Percentiles rank a stretch among this genome's conserved stretches.
Evolutionary conservation across 2,329 filamentous ascomycete species (phyloP).

Genomic region (Colletotrichum sp.): DNA sequence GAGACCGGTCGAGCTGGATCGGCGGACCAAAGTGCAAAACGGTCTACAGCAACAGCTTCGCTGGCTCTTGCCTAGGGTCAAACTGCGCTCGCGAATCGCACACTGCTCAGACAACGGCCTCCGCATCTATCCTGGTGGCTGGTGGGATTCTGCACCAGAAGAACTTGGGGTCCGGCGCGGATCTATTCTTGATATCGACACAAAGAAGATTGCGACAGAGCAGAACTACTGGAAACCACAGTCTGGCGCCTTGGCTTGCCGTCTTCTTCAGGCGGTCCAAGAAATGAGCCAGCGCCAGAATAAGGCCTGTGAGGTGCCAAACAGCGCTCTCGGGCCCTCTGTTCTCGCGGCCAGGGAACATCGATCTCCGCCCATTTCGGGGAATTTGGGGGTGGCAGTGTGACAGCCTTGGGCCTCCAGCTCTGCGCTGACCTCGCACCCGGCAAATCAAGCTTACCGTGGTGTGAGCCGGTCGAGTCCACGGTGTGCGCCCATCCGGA

Average conservation of each 20-base stretch:
- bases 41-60: not conserved
- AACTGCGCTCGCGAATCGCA: not conserved
- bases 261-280: not conserved
- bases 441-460: constrained; percentile 1
- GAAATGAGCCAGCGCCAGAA: not conserved
- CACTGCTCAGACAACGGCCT: not conserved
- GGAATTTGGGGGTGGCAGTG: constrained; percentile 6
- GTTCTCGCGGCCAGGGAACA: not conserved
- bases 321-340: constrained; percentile 35
- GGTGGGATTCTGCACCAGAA: not conserved
- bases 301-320: not conserved
- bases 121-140: not conserved
- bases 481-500: not conserved
- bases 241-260: not conserved
- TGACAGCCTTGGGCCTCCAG: not conserved
- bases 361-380: not conserved
- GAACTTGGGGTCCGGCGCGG: not conserved
- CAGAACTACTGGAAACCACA: not conserved
- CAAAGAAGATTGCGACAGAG: not conserved
- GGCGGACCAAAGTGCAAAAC: not conserved
- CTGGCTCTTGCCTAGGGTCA: not conserved
- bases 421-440: not conserved
- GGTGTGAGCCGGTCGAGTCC: not conserved
- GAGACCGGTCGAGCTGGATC: not conserved
- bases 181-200: not conserved